A percentile compares a stretch with the other conserved stretches of the same genome.
Conservation (phyloP, 2,329 filamentous ascomycete genomes). For the Phialophora chinensis region DNA sequence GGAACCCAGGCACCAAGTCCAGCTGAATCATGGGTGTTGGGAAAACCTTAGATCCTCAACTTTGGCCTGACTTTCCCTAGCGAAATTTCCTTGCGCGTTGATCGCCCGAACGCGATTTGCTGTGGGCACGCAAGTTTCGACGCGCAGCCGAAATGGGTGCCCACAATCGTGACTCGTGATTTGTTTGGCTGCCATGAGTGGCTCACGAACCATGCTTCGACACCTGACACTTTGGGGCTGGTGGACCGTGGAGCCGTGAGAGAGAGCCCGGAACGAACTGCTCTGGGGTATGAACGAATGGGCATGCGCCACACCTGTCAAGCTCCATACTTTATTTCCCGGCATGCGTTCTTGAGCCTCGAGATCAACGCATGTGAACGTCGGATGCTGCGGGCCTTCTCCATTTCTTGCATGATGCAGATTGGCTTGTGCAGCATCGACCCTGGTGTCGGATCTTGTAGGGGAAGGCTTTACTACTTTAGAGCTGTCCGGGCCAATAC, state of each 20-base stretch:
- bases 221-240: slow-evolving; percentile 1
- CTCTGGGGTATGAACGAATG: slow-evolving; percentile 16
- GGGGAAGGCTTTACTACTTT: neutral
- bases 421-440: slow-evolving; percentile 2
- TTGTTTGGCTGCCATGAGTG: slow-evolving; percentile 12
- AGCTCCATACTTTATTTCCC: neutral
- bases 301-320: slow-evolving; percentile 11
- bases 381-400: slow-evolving; percentile 5
- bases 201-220: slow-evolving; percentile 12
- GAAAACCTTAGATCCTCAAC: slow-evolving; percentile 4
- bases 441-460: neutral
- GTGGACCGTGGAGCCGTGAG: neutral
- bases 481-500: neutral
- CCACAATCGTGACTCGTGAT: slow-evolving; percentile 17
- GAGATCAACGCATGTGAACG: slow-evolving; percentile 19
- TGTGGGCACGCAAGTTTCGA: slow-evolving; percentile 1
- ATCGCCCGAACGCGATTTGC: slow-evolving; percentile 17
- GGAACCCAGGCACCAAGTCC: slow-evolving; percentile 6
- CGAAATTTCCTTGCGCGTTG: slow-evolving; percentile 20
- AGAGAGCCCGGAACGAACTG: slow-evolving; percentile 10
- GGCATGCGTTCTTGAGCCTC: slow-evolving; percentile 1
- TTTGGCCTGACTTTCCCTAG: slow-evolving; percentile 12
- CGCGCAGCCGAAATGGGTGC: slow-evolving; percentile 16
- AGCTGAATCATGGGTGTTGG: slow-evolving; percentile 1
- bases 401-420: slow-evolving; percentile 12